A percentile compares a stretch with the other conserved stretches of the same genome.
Conservation (phyloP, 106 monocot species). For the Dendrobium chrysotoxum region DNA sequence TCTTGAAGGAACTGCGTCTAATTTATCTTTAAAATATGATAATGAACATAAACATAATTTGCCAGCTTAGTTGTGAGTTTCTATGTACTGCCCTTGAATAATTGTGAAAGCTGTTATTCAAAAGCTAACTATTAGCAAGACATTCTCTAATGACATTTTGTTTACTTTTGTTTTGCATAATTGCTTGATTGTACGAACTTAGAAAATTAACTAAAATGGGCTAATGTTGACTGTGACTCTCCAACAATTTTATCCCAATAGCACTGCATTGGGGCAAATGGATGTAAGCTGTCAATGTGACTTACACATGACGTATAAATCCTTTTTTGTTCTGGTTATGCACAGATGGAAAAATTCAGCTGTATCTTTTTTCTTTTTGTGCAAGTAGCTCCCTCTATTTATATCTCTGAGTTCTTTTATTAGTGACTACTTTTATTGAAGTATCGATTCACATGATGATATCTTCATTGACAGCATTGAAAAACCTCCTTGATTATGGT, state of each 20-base stretch:
- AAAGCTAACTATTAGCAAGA: too few species aligned
- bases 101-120: too few species aligned
- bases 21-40: too few species aligned
- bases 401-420: background rate
- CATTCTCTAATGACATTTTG: too few species aligned
- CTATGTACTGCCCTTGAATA: too few species aligned
- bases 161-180: too few species aligned
- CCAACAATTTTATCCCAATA: background rate
- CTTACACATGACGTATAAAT: background rate
- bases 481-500: conserved; percentile 70
- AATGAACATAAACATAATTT: too few species aligned
- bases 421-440: background rate
- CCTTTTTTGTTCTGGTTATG: background rate
- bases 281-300: background rate
- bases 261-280: background rate
- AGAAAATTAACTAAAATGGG: too few species aligned
- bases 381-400: background rate
- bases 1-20: too few species aligned
- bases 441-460: background rate
- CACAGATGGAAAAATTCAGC: background rate
- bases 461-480: conserved; percentile 54
- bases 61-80: too few species aligned
- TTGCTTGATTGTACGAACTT: too few species aligned
- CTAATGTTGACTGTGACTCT: background rate
- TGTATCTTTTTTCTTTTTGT: background rate